phyloP scores from a whole-genome alignment of 768 basidiomycete genomes.

The Tylopilus intermedius region DNA sequence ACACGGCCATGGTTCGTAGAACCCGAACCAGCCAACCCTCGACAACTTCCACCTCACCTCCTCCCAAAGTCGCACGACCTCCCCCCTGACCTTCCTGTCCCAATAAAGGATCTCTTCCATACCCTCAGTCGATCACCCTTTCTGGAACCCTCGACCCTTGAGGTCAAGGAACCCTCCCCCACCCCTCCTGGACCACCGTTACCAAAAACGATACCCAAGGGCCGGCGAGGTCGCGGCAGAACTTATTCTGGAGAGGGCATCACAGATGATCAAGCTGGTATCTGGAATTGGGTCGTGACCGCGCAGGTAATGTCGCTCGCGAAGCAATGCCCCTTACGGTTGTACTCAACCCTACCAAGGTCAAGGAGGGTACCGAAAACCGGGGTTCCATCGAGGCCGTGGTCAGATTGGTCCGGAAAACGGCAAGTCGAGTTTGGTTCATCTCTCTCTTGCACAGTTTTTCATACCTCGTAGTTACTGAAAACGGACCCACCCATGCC shows the following conservation, averaged over 20 bases:
- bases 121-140: conserved; percentile 59
- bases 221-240: conserved; percentile 58
- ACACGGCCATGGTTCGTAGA: conserved; percentile 68
- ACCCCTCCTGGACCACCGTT: conserved; percentile 56
- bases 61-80: conserved; percentile 24
- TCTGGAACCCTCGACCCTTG: conserved; percentile 56
- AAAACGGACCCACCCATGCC: conserved; percentile 51
- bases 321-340: neutral
- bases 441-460: neutral
- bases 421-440: conserved; percentile 40
- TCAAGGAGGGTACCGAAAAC: conserved; percentile 81
- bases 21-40: conserved; percentile 25
- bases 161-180: conserved; percentile 48
- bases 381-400: conserved; percentile 75
- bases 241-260: conserved; percentile 63
- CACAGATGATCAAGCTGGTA: conserved; percentile 44
- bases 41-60: conserved; percentile 25
- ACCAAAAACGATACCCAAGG: conserved; percentile 53
- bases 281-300: conserved; percentile 77
- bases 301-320: conserved; percentile 50
- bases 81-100: conserved; percentile 49
- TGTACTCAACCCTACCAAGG: conserved; percentile 36
- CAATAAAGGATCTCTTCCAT: conserved; percentile 52
- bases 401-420: conserved; percentile 63
- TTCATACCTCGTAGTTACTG: conserved; percentile 45